Conservation (phyloP, 129 eudicot species). For the Solidago caesia region DNA sequence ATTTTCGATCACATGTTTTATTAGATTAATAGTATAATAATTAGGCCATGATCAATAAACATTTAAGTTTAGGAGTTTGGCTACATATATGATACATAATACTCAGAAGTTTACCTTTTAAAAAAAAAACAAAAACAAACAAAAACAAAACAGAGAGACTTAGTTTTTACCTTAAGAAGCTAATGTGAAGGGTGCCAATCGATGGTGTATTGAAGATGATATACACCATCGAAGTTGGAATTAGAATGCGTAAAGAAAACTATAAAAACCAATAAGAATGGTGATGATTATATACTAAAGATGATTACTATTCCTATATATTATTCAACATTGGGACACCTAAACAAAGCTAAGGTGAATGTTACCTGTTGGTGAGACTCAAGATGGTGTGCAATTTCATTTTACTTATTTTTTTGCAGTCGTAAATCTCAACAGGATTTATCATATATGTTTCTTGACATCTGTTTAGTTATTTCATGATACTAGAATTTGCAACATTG, state of each 20-base stretch:
- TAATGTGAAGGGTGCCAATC: neutral
- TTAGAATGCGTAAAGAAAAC: neutral
- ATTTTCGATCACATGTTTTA: too few species aligned
- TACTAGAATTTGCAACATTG: too few species aligned
- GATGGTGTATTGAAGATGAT: neutral
- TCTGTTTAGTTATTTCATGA: neutral
- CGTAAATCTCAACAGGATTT: neutral
- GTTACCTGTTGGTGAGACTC: slow-evolving; percentile 23
- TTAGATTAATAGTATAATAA: too few species aligned
- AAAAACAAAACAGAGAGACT: too few species aligned
- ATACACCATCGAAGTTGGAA: neutral
- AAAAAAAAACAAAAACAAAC: too few species aligned
- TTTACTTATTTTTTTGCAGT: neutral
- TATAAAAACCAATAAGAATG: neutral
- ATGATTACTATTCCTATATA: too few species aligned
- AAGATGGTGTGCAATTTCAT: slow-evolving; percentile 27
- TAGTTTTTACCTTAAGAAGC: neutral
- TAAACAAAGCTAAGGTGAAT: too few species aligned
- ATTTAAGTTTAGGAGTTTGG: neutral
- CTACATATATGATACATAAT: neutral
- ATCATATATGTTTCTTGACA: neutral
- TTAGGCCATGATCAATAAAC: too few species aligned
- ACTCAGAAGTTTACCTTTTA: too few species aligned
- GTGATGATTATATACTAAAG: neutral
- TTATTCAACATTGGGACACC: too few species aligned